A percentile compares a stretch with the other conserved stretches of the same genome.
phyloP scores from a whole-genome alignment of 1,284 basidiomycete genomes.

The Irpex lacteus region DNA sequence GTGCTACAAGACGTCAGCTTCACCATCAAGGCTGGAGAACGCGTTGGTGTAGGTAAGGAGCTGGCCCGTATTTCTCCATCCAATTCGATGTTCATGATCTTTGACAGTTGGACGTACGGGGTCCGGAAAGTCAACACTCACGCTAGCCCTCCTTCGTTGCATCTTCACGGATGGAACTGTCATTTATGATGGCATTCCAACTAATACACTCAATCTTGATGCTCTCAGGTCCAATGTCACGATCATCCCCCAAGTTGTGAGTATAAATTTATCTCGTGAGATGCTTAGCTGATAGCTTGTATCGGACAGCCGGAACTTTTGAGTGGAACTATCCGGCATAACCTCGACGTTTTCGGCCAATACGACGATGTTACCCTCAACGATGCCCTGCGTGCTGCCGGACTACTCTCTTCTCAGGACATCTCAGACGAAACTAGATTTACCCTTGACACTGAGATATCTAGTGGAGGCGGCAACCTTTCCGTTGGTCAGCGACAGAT shows the following conservation, averaged over 20 bases:
- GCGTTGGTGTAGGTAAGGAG: conserved; percentile 44
- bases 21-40: conserved; percentile 47
- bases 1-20: conserved; percentile 49
- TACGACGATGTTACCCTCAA: conserved; percentile 66
- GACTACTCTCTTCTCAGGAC: conserved; percentile 48
- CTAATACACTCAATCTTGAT: conserved; percentile 57
- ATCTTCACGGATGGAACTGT: conserved; percentile 43
- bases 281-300: not conserved
- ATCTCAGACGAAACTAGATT: conserved; percentile 46
- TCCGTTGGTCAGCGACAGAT: conserved; percentile 72
- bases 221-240: conserved; percentile 45
- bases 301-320: conserved; percentile 58
- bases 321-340: conserved; percentile 53
- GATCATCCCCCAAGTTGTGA: conserved; percentile 43
- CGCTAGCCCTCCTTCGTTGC: conserved; percentile 37
- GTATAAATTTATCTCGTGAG: conserved; percentile 8
- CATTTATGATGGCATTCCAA: conserved; percentile 30
- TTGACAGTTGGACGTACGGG: conserved; percentile 68
- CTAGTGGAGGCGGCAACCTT: conserved; percentile 61
- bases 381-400: conserved; percentile 50
- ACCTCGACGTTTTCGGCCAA: conserved; percentile 71
- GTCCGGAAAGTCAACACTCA: conserved; percentile 61
- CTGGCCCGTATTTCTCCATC: not conserved
- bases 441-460: conserved; percentile 47
- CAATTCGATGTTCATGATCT: not conserved